Base-by-base conservation (phyloP, 1,284 basidiomycete species). In the Sanghuangporus weigelae region DNA sequence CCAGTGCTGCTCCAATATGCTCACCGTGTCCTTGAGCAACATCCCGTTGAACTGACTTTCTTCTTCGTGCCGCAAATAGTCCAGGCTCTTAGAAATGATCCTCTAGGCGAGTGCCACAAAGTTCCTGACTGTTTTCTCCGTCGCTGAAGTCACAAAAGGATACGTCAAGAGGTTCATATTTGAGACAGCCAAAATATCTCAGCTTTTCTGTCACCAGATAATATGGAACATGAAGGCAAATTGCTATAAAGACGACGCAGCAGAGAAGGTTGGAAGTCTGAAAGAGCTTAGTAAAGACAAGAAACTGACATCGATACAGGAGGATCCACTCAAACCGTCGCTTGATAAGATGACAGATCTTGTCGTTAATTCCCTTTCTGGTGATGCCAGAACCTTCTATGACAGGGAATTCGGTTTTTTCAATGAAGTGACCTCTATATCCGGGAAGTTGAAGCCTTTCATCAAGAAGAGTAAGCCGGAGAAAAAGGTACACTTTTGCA, bases 201-300 rank as follows among this genome's bases (percentile, higher is more conserved):
- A 98, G 75, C 77, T 96, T 10, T 99, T 99, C 81, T 99, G 97
- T 73, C 97, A 99, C 75, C 97, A 99, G 78, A 99, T 99, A 67
- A 95, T 99, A 68, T 99, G 97, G 97, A 99, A 99, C 75, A 99
- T 99, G 97, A 97, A 97, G 72, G 97, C 97, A 4, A 99, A 99
- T 73, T 94, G 90, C 67, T 98, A 89, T 76, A 94, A 91, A 70
- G 97, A 96, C 71, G 97, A 99, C 70, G 80, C 81, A 11, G 90
- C 84, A 10, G 91, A 94, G 74, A 83, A 90, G 67, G 94, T 93
- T 70, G 67, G 87, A 77, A 26, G 46, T 3, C 40, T 38, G 42
- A 21, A 10, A 53, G 31, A 49, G 3, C 4, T 35, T 10, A 11
- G 16, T 14, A 23, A 46, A 61, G 12, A 35, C 48, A 40, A 46